Base-by-base conservation (phyloP, 164 flowering plant species). In the Umbilicus rupestris region DNA sequence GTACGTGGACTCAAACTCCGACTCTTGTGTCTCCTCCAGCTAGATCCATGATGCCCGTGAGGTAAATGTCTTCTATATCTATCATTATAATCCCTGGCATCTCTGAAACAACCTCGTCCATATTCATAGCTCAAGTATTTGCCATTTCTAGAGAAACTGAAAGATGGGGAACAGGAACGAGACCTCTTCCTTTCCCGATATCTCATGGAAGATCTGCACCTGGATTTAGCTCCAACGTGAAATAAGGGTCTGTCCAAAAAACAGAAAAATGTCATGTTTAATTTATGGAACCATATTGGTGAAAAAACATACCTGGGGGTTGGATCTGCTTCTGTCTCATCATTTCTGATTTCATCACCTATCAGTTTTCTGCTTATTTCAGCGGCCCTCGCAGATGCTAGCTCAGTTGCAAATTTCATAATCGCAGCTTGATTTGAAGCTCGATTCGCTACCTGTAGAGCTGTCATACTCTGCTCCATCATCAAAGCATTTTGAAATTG, bases 301-400 rank as follows among this genome's bases (percentile, higher is more conserved):
- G 44, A 41, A 12, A 55, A 35, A 16, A 47, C 20, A 66, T 78
- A 94, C 98, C 96, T 85, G 26, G 90, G 78, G 72, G 84, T 87
- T 50, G 12, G 39, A 41, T 77, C 73, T 39, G 75, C 14, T 75
- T 84, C 93, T 62, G 74, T 66, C 24, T 80, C 92, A 64, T 80
- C 92, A 66, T 12, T 64, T 26, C 52, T 88, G 68, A 78, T 39
- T 24, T 96, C 97, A 76, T 88, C 97, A 70, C 85, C 86, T 78
- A 86, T 90, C 68, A 95, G 68, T 75, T 78, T 92, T 71, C 75
- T 87, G 75, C 94, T 90, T 71, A 95, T 95, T 78, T 95, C 99
- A 46, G 96, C 96, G 70, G 99, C 97, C 75, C 99, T 87, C 28
- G 97, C 92, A 28, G 97, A 82, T 65, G 99, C 99, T 66, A 90